Percentiles rank a stretch among this genome's conserved stretches.
phyloP scores from a whole-genome alignment of 108 stramenopile genomes.

The Hondaea fermentalgiana region DNA sequence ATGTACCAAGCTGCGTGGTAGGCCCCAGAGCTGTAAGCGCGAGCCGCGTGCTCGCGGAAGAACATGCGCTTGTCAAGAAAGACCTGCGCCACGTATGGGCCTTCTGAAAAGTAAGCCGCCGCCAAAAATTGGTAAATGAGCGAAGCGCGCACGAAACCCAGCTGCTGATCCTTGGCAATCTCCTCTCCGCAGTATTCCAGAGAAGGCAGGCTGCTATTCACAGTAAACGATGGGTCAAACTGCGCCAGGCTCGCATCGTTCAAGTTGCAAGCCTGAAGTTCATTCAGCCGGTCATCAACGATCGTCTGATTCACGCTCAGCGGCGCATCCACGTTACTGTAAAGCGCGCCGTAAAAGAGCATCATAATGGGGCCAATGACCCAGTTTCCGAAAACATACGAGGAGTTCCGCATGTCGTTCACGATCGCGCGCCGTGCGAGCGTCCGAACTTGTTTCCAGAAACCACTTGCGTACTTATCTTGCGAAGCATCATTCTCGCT shows the following conservation, averaged over 20 bases:
- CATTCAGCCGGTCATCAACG: background rate
- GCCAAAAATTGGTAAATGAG: background rate
- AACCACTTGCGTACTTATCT: background rate
- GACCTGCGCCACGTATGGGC: background rate
- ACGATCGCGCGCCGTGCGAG: background rate
- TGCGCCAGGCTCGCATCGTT: background rate
- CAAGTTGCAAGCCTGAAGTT: background rate
- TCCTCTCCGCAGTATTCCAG: background rate
- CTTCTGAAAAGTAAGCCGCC: slow-evolving; percentile 6
- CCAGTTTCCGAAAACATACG: slow-evolving; percentile 17
- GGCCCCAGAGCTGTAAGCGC: background rate
- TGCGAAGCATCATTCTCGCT: background rate
- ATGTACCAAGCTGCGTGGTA: background rate
- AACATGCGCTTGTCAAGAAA: slow-evolving; percentile 14
- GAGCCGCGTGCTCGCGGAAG: background rate
- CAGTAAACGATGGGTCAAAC: background rate
- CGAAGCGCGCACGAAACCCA: background rate
- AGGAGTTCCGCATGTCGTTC: slow-evolving; percentile 4
- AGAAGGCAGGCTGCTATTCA: background rate
- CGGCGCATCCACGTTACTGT: background rate
- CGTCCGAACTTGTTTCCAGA: background rate
- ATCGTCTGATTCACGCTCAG: background rate
- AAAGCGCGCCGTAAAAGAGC: background rate
- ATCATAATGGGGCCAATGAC: slow-evolving; percentile 14
- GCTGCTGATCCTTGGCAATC: background rate